Base-by-base conservation (phyloP, 2,329 filamentous ascomycete species). In the Penicillium sp. region DNA sequence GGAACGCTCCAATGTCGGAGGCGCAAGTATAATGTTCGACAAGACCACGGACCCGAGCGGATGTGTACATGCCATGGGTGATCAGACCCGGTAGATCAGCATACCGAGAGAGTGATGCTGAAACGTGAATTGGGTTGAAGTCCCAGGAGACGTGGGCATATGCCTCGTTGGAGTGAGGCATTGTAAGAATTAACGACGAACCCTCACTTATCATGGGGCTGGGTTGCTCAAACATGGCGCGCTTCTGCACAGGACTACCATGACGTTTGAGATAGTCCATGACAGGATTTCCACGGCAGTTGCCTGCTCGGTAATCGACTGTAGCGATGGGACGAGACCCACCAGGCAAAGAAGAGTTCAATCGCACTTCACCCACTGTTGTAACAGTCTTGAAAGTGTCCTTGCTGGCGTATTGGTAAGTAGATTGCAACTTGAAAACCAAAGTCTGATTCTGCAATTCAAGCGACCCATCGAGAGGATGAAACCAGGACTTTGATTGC, bases 21-120 rank as follows among this genome's bases (percentile, higher is more conserved):
- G 93, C 36, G 36, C 36, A 38, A 13, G 36, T 38, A 9, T 38
- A 98, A 0, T 90, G 97, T 78, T 98, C 93, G 5, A 98, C 90
- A 45, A 97, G 77, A 67, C 90, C 94, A 63, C 93, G 86, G 26
- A 98, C 93, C 34, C 93, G 88, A 56, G 93, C 93, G 71, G 91
- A 97, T 1, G 90, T 94, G 78, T 97, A 98, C 93, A 98, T 98
- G 67, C 93, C 93, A 67, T 98, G 93, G 1, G 93, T 98, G 65
- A 98, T 98, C 38, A 93, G 98, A 43, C 93, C 93, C 1, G 90
- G 90, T 9, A 98, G 79, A 68, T 90, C 93, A 66, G 93, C 93
- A 63, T 97, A 98, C 73, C 83, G 89, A 27, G 93, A 87, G 73
- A 98, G 98, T 46, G 96, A 89, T 47, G 93, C 86, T 9, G 93